Evolutionary conservation across 2,329 filamentous ascomycete genomes (phyloP).

Genomic region (Pseudopyrenochaeta lycopersici): DNA sequence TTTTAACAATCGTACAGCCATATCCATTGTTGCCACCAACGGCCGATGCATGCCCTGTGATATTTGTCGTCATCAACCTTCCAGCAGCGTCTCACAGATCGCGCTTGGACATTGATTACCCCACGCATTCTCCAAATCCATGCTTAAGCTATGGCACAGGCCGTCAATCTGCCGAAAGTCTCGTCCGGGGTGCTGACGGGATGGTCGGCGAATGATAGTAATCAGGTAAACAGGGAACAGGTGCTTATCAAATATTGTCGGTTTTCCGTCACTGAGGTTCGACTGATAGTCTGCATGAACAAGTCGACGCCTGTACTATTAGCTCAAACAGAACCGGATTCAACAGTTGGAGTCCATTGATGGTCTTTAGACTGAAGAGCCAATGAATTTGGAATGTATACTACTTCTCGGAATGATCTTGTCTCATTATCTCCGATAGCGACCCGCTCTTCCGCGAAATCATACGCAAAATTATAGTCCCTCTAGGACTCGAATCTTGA

Average conservation of each 20-base stretch:
- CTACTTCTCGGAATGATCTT: too few relatives aligned
- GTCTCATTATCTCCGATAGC: too few relatives aligned
- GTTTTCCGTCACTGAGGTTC: neutral
- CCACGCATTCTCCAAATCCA: neutral
- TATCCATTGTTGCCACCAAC: neutral
- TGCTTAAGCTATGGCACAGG: slow-evolving; percentile 1
- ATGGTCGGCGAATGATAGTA: neutral
- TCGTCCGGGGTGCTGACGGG: neutral
- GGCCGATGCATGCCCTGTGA: neutral
- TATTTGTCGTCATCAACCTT: neutral
- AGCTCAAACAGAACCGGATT: too few relatives aligned
- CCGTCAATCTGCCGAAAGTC: neutral
- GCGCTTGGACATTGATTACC: neutral
- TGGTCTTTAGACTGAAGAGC: too few relatives aligned
- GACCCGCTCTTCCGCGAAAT: too few relatives aligned
- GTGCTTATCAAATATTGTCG: too few relatives aligned
- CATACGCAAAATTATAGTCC: too few relatives aligned
- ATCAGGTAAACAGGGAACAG: neutral
- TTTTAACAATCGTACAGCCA: neutral
- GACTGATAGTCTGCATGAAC: too few relatives aligned
- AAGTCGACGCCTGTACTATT: too few relatives aligned
- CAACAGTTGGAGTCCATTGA: too few relatives aligned
- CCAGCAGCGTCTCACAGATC: neutral
- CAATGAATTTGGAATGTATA: too few relatives aligned
- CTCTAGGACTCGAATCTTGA: too few relatives aligned